phyloP scores from a whole-genome alignment of 106 monocot species.

The Dendrobium nobile region DNA sequence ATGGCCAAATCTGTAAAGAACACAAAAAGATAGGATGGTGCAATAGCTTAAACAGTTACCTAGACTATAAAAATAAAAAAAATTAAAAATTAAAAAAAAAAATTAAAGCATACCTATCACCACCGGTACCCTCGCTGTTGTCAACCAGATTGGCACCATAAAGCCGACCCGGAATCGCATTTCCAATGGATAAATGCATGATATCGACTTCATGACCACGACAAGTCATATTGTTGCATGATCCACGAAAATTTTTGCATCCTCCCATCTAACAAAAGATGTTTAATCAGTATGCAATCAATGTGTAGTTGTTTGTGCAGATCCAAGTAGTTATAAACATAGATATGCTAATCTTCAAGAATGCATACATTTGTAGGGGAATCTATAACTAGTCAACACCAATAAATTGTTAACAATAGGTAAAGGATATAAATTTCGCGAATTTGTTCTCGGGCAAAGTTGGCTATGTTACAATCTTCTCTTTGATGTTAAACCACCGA shows the following conservation, averaged over 20 bases:
- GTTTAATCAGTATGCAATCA: background rate
- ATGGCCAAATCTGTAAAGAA: slow-evolving; percentile 66
- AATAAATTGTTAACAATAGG: background rate
- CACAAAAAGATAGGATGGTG: background rate
- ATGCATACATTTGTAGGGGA: background rate
- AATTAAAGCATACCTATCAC: slow-evolving; percentile 50
- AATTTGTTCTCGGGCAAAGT: background rate
- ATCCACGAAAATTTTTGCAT: slow-evolving; percentile 59
- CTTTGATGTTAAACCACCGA: background rate
- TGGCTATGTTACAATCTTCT: background rate
- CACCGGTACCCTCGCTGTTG: slow-evolving; percentile 54
- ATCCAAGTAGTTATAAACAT: background rate
- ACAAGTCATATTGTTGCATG: slow-evolving; percentile 69
- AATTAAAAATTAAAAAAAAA: background rate
- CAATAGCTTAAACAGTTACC: background rate
- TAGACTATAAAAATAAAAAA: background rate
- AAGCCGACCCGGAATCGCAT: slow-evolving; percentile 88
- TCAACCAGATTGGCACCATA: slow-evolving; percentile 86
- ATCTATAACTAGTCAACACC: background rate
- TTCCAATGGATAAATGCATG: slow-evolving; percentile 99
- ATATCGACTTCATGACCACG: slow-evolving; percentile 93
- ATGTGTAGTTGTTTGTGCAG: background rate
- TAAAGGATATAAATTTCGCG: background rate
- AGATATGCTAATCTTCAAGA: background rate
- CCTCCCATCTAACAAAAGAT: slow-evolving; percentile 76